A percentile compares a stretch with the other conserved stretches of the same genome.
These are phyloP conservation scores for Microthlaspi erraticum DNA, from an alignment of 345 rosid genomes.

Conservation along the genomic window DNA sequence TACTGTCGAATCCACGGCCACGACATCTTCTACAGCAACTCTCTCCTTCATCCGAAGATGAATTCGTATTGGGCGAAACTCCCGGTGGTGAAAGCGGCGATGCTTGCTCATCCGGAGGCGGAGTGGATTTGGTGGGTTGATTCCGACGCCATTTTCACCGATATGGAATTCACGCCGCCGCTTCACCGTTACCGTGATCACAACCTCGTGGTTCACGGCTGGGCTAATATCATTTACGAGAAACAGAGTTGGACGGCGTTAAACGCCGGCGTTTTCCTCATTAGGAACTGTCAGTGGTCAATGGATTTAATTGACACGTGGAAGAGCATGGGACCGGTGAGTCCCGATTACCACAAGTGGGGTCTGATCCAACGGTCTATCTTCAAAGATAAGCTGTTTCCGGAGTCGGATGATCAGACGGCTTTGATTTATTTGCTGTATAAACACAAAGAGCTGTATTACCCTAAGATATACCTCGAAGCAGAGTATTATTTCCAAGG, in stretches of 20 bases:
- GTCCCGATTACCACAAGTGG: slow-evolving; percentile 64
- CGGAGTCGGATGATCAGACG: slow-evolving; percentile 88
- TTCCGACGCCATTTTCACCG: slow-evolving; percentile 90
- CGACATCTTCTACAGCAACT: slow-evolving; percentile 84
- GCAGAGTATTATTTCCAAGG: slow-evolving; percentile 71
- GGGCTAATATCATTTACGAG: slow-evolving; percentile 66
- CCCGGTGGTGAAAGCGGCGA: slow-evolving; percentile 75
- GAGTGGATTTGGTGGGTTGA: slow-evolving; percentile 99
- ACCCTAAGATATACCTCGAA: slow-evolving; percentile 68
- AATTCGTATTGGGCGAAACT: slow-evolving; percentile 77
- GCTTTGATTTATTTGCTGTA: slow-evolving; percentile 70
- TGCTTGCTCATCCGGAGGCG: slow-evolving; percentile 97
- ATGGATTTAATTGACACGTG: slow-evolving; percentile 84
- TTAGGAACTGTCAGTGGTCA: slow-evolving; percentile 97
- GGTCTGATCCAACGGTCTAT: slow-evolving; percentile 66
- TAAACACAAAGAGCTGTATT: slow-evolving; percentile 55
- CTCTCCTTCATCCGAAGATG: slow-evolving; percentile 81
- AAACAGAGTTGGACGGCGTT: slow-evolving; percentile 82
- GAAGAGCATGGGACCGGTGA: slow-evolving; percentile 78
- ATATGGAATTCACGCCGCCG: slow-evolving; percentile 87
- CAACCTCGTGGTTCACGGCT: slow-evolving; percentile 86
- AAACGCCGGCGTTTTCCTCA: slow-evolving; percentile 85
- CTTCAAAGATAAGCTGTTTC: slow-evolving; percentile 80
- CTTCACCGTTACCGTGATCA: slow-evolving; percentile 65
- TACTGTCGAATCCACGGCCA: slow-evolving; percentile 82